Evolutionary conservation across 139 green algal species (phyloP).

Genomic region (Chlamydomonas applanata): DNA sequence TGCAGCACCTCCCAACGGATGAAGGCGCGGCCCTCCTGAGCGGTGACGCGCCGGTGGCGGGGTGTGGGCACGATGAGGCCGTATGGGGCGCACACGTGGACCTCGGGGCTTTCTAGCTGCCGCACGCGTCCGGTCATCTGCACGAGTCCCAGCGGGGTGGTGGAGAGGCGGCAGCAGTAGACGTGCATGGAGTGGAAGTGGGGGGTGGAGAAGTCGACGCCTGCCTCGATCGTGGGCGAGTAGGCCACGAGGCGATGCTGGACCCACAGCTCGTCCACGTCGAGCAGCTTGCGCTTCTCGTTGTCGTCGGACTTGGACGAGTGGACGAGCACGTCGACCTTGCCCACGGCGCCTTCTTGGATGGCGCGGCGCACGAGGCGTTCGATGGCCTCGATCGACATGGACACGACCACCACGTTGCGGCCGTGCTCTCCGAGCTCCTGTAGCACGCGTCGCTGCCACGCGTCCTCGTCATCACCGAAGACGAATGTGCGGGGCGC

Average conservation of each 20-base stretch:
- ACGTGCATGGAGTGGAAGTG: conserved; percentile 12
- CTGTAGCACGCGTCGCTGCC: background rate
- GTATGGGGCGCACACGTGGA: background rate
- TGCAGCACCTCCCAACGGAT: no score
- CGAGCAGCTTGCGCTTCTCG: background rate
- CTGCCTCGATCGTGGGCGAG: conserved; percentile 4
- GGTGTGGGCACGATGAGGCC: background rate
- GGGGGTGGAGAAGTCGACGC: conserved; percentile 8
- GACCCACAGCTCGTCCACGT: conserved; percentile 11
- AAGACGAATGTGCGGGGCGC: background rate
- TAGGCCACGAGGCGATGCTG: conserved; percentile 2
- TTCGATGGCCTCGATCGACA: background rate
- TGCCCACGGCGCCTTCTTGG: background rate
- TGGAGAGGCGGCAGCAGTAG: background rate
- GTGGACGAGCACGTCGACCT: background rate
- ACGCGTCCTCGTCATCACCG: background rate
- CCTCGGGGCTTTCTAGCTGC: background rate
- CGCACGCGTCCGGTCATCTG: conserved; percentile 18
- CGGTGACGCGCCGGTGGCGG: background rate
- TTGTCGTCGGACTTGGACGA: background rate
- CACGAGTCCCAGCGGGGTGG: background rate
- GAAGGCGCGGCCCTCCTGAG: background rate
- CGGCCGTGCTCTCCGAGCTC: background rate
- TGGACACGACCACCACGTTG: conserved; percentile 14
- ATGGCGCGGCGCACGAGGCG: background rate